Evolutionary conservation across 2,329 filamentous ascomycete species (phyloP).

Genomic region (Penicillium sp.): DNA sequence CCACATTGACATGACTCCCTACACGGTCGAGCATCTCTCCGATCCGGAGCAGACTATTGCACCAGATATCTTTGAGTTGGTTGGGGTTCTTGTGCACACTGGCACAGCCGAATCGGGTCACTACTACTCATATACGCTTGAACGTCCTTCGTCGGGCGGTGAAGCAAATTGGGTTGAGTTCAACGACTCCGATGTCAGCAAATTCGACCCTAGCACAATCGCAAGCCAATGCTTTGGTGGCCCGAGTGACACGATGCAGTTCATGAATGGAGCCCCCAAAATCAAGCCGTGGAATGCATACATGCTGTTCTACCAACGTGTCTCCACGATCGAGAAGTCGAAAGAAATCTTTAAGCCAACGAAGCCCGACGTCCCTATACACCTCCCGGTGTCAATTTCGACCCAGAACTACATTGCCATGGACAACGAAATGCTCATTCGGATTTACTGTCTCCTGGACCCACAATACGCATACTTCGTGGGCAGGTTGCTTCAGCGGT

Average conservation of each 20-base stretch:
- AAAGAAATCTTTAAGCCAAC: constrained; percentile 48
- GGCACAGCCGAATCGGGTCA: constrained; percentile 93
- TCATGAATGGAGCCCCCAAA: constrained; percentile 47
- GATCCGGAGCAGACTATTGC: constrained; percentile 55
- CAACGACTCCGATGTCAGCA: constrained; percentile 80
- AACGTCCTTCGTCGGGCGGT: constrained; percentile 59
- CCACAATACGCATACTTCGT: constrained; percentile 68
- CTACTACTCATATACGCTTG: constrained; percentile 93
- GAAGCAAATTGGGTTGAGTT: constrained; percentile 77
- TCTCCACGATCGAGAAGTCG: constrained; percentile 60
- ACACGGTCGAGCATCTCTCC: constrained; percentile 81
- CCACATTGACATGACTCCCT: constrained; percentile 80
- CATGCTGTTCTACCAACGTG: constrained; percentile 94
- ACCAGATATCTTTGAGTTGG: constrained; percentile 83
- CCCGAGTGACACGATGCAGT: constrained; percentile 53
- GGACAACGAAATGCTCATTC: constrained; percentile 71
- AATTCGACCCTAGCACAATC: constrained; percentile 72
- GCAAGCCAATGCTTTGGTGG: constrained; percentile 79
- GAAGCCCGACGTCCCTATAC: constrained; percentile 51
- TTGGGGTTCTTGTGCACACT: constrained; percentile 90
- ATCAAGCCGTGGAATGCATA: constrained; percentile 83
- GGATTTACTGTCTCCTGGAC: constrained; percentile 77
- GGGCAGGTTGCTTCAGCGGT: constrained; percentile 57
- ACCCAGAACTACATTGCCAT: constrained; percentile 58
- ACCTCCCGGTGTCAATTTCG: constrained; percentile 45